phyloP scores from a whole-genome alignment of 768 basidiomycete species.

The Mrakia gelida region DNA sequence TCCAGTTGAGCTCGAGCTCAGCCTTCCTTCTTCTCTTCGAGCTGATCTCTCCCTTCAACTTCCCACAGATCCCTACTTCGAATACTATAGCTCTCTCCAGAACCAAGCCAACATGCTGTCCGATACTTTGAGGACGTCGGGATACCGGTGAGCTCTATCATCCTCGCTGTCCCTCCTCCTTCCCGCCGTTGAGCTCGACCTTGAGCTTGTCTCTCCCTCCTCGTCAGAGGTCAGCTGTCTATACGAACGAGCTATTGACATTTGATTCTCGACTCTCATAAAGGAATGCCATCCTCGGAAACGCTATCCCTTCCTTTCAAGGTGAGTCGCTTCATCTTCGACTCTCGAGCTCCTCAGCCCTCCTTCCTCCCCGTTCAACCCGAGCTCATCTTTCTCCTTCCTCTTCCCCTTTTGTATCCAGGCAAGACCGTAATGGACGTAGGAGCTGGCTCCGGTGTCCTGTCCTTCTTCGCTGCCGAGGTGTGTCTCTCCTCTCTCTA shows the following conservation, averaged over 20 bases:
- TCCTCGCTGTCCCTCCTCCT: background rate
- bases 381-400: background rate
- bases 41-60: background rate
- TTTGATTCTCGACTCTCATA: background rate
- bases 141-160: slow-evolving; percentile 17
- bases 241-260: background rate
- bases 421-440: slow-evolving; percentile 32
- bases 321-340: background rate
- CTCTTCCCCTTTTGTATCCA: background rate
- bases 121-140: slow-evolving; percentile 19
- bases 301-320: slow-evolving; percentile 19
- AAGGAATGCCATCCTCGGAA: slow-evolving; percentile 28
- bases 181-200: background rate
- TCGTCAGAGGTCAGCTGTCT: background rate
- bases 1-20: background rate
- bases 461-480: slow-evolving; percentile 29
- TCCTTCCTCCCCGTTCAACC: background rate
- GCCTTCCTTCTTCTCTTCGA: background rate
- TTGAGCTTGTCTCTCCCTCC: background rate
- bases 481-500: background rate
- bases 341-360: background rate
- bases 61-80: slow-evolving; percentile 8
- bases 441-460: slow-evolving; percentile 29
- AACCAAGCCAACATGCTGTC: slow-evolving; percentile 32
- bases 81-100: slow-evolving; percentile 26